These are phyloP conservation scores for Chalciporus sphaerocephalus DNA, from an alignment of 768 basidiomycete genomes.

Conservation along the genomic window DNA sequence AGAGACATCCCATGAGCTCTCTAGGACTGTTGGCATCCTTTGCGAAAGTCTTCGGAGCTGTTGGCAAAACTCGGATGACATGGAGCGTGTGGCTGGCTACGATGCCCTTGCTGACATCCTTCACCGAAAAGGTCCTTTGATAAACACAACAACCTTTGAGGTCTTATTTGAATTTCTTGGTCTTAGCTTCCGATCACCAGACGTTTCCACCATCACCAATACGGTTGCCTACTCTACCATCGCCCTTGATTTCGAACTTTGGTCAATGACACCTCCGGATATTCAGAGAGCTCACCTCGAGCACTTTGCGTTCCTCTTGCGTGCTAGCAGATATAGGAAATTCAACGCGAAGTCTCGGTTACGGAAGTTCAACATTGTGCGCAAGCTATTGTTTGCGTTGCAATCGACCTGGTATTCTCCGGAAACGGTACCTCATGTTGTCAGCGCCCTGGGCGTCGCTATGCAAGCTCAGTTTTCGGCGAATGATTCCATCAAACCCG, in stretches of 20 bases:
- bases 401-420: conserved; percentile 73
- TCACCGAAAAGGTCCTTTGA: conserved; percentile 61
- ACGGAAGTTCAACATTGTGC: conserved; percentile 63
- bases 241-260: conserved; percentile 87
- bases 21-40: conserved; percentile 65
- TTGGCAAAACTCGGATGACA: conserved; percentile 94
- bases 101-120: conserved; percentile 78
- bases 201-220: conserved; percentile 80
- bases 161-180: conserved; percentile 84
- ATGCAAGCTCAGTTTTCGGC: conserved; percentile 64
- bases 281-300: conserved; percentile 78
- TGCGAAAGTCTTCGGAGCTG: conserved; percentile 75
- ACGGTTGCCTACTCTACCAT: conserved; percentile 76
- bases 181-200: conserved; percentile 73
- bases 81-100: conserved; percentile 86
- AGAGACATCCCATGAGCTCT: conserved; percentile 73
- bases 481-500: conserved; percentile 76
- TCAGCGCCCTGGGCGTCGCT: conserved; percentile 58
- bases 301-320: conserved; percentile 74
- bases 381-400: conserved; percentile 75
- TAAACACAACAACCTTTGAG: conserved; percentile 80
- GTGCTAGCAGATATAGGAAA: conserved; percentile 63
- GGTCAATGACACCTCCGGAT: conserved; percentile 67
- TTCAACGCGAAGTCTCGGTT: conserved; percentile 79
- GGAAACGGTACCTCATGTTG: conserved; percentile 43